phyloP scores from a whole-genome alignment of 208 protist genomes.

The Angomonas deanei region DNA sequence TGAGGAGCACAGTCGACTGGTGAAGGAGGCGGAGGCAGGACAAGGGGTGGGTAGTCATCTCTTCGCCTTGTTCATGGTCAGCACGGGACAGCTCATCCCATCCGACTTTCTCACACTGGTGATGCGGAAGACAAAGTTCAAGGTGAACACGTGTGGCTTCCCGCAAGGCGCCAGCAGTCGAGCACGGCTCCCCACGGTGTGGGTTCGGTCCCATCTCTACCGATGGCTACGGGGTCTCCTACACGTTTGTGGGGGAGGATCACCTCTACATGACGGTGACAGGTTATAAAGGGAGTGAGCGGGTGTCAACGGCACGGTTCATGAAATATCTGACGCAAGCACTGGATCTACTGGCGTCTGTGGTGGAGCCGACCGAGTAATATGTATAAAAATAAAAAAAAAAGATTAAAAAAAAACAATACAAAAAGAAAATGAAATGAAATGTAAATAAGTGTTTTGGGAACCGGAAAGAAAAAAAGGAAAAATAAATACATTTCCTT shows the following conservation, averaged over 20 bases:
- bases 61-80: slow-evolving; percentile 81
- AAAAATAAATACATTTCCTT: not conserved
- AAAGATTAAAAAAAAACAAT: not conserved
- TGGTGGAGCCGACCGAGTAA: not conserved
- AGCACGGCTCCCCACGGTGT: slow-evolving; percentile 50
- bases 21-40: slow-evolving; percentile 64
- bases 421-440: not conserved
- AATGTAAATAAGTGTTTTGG: not conserved
- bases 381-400: not conserved
- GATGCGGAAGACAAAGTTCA: slow-evolving; percentile 63
- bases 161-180: slow-evolving; percentile 24
- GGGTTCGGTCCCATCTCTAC: slow-evolving; percentile 85
- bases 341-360: slow-evolving; percentile 32
- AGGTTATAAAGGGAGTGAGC: slow-evolving; percentile 42
- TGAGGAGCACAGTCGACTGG: slow-evolving; percentile 41
- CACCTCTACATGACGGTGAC: slow-evolving; percentile 81
- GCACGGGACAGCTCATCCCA: slow-evolving; percentile 32
- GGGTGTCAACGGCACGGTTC: slow-evolving; percentile 31
- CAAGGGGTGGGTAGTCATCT: slow-evolving; percentile 82
- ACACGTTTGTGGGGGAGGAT: slow-evolving; percentile 69
- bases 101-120: slow-evolving; percentile 60
- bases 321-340: slow-evolving; percentile 35
- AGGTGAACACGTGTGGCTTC: slow-evolving; percentile 58
- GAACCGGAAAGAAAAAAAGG: not conserved
- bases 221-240: slow-evolving; percentile 88